Conservation (phyloP, 768 basidiomycete species). For the Lentinula lateritia region DNA sequence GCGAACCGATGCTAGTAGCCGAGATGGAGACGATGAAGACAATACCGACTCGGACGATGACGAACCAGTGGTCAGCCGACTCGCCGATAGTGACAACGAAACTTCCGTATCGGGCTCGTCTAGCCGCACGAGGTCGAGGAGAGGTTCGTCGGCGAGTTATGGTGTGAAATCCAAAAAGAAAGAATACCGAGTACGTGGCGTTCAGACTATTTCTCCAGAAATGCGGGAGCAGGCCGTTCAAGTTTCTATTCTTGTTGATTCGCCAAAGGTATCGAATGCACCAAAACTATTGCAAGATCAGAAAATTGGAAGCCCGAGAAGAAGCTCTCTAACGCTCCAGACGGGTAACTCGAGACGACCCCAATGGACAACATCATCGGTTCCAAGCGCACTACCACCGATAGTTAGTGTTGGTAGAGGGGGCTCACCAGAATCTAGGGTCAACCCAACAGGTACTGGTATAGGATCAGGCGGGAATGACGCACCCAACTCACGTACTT, state of each 20-base stretch:
- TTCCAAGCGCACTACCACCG: not conserved
- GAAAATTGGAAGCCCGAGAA: conserved; percentile 12
- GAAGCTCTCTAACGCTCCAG: not conserved
- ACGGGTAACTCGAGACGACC: not conserved
- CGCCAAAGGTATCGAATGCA: conserved; percentile 15
- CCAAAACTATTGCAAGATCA: conserved; percentile 10
- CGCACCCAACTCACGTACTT: not conserved
- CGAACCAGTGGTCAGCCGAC: conserved; percentile 19
- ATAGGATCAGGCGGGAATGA: not conserved
- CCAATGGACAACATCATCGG: conserved; percentile 1
- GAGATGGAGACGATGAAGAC: conserved; percentile 80
- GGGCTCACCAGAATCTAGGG: not conserved
- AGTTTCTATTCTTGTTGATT: conserved; percentile 29
- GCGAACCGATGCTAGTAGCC: conserved; percentile 60
- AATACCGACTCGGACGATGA: conserved; percentile 57
- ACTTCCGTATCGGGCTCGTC: conserved; percentile 9
- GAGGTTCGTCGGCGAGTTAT: conserved; percentile 29
- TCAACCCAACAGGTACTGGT: not conserved
- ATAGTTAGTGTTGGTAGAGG: not conserved
- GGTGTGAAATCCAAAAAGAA: conserved; percentile 38
- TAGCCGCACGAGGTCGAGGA: conserved; percentile 21
- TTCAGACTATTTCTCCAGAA: conserved; percentile 62
- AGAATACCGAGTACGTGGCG: conserved; percentile 59
- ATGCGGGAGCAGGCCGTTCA: conserved; percentile 56
- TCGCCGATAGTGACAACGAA: conserved; percentile 33